Percentiles rank a stretch among this genome's conserved stretches.
Conservation (phyloP, 441 rosid species). For the Gossypium trilobum region DNA sequence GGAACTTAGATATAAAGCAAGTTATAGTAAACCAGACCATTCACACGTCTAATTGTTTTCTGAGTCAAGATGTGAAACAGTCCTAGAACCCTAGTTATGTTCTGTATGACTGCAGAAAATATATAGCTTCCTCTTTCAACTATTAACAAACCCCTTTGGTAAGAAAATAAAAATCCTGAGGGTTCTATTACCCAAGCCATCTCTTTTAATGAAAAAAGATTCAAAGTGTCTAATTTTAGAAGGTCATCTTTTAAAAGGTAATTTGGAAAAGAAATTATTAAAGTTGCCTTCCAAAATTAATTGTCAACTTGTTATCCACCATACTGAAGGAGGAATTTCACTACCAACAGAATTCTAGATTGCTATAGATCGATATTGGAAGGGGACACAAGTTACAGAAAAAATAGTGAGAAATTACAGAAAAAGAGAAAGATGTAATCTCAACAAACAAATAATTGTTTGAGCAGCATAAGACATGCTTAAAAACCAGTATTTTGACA, state of each 20-base stretch:
- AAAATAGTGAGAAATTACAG: background rate
- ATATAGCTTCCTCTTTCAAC: background rate
- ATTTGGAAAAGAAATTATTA: background rate
- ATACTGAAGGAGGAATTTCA: background rate
- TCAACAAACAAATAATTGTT: background rate
- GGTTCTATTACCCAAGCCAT: background rate
- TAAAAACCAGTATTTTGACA: background rate
- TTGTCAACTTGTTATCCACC: background rate
- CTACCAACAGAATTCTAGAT: constrained; percentile 3
- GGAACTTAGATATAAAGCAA: background rate
- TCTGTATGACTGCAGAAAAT: background rate
- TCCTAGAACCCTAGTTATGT: background rate
- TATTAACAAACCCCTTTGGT: background rate
- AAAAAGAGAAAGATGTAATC: background rate
- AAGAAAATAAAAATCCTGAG: background rate
- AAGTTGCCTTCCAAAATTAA: background rate
- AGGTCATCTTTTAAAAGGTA: background rate
- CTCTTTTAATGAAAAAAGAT: background rate
- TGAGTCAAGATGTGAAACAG: background rate
- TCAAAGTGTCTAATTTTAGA: background rate
- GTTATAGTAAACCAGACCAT: background rate
- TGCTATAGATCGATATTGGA: background rate
- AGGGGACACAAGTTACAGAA: constrained; percentile 2
- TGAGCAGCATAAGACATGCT: background rate
- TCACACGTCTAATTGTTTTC: background rate